Evolutionary conservation across 2,329 filamentous ascomycete genomes (phyloP).

Genomic region (Microthyrium microscopicum): DNA sequence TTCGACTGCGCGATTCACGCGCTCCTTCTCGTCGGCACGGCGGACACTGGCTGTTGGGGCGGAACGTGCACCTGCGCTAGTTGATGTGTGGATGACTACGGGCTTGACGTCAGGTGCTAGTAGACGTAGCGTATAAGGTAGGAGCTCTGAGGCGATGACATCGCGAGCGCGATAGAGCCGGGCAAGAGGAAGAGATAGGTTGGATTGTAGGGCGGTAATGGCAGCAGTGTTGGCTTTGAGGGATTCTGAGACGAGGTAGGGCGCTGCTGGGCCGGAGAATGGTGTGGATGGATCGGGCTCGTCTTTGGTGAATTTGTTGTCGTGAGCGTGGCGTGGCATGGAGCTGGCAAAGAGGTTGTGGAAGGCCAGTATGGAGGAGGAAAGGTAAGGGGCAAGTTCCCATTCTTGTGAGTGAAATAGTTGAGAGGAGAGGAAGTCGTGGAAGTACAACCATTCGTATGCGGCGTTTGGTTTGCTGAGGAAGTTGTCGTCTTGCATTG

Average conservation of each 20-base stretch:
- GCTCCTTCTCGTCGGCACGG: constrained; percentile 65
- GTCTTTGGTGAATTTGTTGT: constrained; percentile 21
- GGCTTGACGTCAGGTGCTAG: constrained; percentile 83
- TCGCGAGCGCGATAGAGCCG: constrained; percentile 66
- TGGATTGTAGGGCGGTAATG: constrained; percentile 55
- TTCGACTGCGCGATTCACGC: constrained; percentile 64
- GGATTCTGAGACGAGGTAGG: constrained; percentile 66
- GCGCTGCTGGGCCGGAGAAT: constrained; percentile 67
- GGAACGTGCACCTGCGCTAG: constrained; percentile 24
- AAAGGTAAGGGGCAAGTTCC: constrained; percentile 78
- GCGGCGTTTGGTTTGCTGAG: constrained; percentile 74
- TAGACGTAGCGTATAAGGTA: constrained; percentile 72
- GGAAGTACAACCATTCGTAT: constrained; percentile 92
- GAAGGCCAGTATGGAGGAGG: constrained; percentile 73
- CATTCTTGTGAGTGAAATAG: constrained; percentile 80
- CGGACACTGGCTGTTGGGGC: constrained; percentile 64
- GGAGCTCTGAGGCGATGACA: constrained; percentile 61
- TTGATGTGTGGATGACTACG: constrained; percentile 66
- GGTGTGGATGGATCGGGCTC: constrained; percentile 25
- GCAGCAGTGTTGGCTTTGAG: constrained; percentile 62
- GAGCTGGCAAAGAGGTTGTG: constrained; percentile 75
- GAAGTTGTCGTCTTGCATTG: constrained; percentile 84
- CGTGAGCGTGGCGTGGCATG: constrained; percentile 27
- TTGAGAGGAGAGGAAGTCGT: constrained; percentile 64
- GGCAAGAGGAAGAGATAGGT: constrained; percentile 53